Percentiles rank a stretch among this genome's conserved stretches.
Evolutionary conservation across 768 basidiomycete genomes (phyloP).

Genomic region (Lactifluus piperatus): DNA sequence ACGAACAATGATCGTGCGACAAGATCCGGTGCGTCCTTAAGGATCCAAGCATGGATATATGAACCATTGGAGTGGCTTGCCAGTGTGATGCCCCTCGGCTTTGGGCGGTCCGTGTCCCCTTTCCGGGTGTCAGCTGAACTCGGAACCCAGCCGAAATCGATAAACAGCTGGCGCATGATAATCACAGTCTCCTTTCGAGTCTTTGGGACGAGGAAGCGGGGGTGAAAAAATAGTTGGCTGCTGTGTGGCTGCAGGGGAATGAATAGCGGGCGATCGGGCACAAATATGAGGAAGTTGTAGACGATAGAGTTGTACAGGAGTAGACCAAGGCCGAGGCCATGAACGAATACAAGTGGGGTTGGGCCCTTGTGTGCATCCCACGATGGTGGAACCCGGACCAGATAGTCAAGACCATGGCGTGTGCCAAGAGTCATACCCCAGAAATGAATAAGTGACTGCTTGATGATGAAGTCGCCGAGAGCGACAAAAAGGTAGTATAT

Average conservation of each 20-base stretch:
- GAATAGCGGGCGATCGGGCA: constrained; percentile 65
- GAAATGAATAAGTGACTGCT: constrained; percentile 34
- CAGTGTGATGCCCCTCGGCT: constrained; percentile 56
- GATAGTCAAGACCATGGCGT: constrained; percentile 70
- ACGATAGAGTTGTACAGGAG: constrained; percentile 61
- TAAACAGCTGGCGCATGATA: constrained; percentile 47
- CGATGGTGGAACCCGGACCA: constrained; percentile 56
- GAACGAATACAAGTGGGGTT: constrained; percentile 74
- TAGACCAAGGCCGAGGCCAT: constrained; percentile 83
- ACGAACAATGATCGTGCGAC: constrained; percentile 76
- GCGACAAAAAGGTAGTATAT: constrained; percentile 49
- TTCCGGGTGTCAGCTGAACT: constrained; percentile 22
- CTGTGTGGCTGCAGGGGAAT: constrained; percentile 79
- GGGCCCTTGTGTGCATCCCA: constrained; percentile 54
- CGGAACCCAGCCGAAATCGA: constrained; percentile 55
- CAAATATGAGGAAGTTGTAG: constrained; percentile 42
- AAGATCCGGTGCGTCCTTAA: constrained; percentile 68
- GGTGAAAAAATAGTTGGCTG: constrained; percentile 78
- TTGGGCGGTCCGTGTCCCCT: constrained; percentile 17
- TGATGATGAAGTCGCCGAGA: constrained; percentile 40
- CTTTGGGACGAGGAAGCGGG: constrained; percentile 62
- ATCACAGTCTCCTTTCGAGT: constrained; percentile 49
- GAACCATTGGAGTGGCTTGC: constrained; percentile 88
- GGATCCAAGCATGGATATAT: constrained; percentile 82
- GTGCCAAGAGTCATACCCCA: constrained; percentile 38